phyloP scores from a whole-genome alignment of 345 rosid species.

The Eutrema yunnanense region DNA sequence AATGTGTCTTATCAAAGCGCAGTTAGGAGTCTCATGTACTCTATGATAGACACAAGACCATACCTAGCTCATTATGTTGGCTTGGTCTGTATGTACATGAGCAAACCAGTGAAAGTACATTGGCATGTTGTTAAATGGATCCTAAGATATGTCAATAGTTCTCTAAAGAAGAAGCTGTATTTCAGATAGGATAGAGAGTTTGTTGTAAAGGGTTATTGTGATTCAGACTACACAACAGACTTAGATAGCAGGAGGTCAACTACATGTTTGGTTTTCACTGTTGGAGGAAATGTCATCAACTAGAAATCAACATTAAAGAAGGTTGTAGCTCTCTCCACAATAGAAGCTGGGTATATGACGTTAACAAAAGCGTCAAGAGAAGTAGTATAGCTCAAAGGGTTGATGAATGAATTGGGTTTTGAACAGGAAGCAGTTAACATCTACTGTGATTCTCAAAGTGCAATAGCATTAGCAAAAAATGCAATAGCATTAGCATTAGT shows the following conservation, averaged over 20 bases:
- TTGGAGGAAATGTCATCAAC: neutral
- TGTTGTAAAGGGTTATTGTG: neutral
- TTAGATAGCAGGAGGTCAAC: neutral
- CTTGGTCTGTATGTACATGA: too few relatives aligned
- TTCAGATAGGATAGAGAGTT: neutral
- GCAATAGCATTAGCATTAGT: too few relatives aligned
- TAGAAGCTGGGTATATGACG: neutral
- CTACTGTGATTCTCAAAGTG: too few relatives aligned
- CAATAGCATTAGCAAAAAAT: too few relatives aligned
- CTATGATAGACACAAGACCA: neutral
- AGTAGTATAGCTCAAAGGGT: neutral
- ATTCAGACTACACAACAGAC: neutral
- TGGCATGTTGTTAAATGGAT: too few relatives aligned
- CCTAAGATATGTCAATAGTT: too few relatives aligned
- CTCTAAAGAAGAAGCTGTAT: too few relatives aligned
- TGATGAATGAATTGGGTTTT: too few relatives aligned
- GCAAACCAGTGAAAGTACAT: too few relatives aligned
- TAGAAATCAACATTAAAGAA: neutral
- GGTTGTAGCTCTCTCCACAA: neutral
- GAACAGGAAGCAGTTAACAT: too few relatives aligned
- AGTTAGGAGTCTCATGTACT: neutral
- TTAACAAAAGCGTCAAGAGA: neutral
- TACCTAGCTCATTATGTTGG: too few relatives aligned
- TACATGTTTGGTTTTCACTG: fast-evolving
- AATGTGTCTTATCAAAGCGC: too few relatives aligned